phyloP scores from a whole-genome alignment of 2,329 filamentous ascomycete species.

The Trichophyton mentagrophytes region DNA sequence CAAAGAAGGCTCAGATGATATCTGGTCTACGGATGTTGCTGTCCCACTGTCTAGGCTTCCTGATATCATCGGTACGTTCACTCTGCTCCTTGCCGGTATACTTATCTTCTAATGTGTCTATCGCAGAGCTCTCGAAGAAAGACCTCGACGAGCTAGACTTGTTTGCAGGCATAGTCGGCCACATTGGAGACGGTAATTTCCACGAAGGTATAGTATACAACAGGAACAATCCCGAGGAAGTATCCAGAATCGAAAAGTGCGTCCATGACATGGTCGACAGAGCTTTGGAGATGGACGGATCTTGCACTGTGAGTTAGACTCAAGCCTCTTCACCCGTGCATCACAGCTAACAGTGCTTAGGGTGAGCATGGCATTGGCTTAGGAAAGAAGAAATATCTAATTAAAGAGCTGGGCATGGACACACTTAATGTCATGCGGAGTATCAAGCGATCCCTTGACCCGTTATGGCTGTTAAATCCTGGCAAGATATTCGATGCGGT shows the following conservation, averaged over 20 bases:
- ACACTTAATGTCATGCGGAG: constrained; percentile 74
- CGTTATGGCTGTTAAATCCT: constrained; percentile 79
- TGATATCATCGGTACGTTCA: constrained; percentile 44
- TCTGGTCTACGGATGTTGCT: constrained; percentile 51
- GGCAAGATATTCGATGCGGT: constrained; percentile 72
- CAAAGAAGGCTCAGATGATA: constrained; percentile 40
- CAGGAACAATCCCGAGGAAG: constrained; percentile 53
- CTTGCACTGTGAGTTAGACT: constrained; percentile 49
- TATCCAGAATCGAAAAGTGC: constrained; percentile 62
- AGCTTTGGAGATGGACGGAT: constrained; percentile 89
- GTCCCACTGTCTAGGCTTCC: constrained; percentile 49
- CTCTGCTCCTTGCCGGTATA: background rate
- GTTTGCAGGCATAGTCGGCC: constrained; percentile 77
- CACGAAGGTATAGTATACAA: constrained; percentile 88
- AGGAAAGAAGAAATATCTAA: constrained; percentile 68
- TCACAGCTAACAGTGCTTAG: constrained; percentile 12
- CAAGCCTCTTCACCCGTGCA: background rate
- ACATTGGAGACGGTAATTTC: constrained; percentile 91
- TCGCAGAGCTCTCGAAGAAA: constrained; percentile 64
- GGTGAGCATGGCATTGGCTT: constrained; percentile 79
- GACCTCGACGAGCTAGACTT: constrained; percentile 76
- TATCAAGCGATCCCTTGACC: constrained; percentile 73
- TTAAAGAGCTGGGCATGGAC: constrained; percentile 66
- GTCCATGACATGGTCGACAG: constrained; percentile 83
- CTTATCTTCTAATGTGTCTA: no score